Percentiles rank a stretch among this genome's conserved stretches.
These are phyloP conservation scores for Amanita brunnescens DNA, from an alignment of 768 basidiomycete genomes.

Conservation along the genomic window DNA sequence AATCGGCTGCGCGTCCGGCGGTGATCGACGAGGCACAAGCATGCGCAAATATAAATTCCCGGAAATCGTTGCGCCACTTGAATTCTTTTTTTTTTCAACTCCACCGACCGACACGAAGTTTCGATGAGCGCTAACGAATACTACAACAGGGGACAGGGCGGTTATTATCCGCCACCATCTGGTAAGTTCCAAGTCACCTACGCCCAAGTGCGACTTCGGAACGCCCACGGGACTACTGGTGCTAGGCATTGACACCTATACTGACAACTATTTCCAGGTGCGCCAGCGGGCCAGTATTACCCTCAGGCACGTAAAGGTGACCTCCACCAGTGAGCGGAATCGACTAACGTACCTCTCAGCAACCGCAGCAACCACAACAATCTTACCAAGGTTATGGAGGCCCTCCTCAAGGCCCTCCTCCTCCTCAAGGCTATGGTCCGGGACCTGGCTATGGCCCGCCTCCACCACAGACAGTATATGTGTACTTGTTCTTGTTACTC, in stretches of 20 bases:
- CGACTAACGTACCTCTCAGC: constrained; percentile 26
- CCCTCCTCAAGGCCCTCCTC: constrained; percentile 23
- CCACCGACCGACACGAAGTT: neutral
- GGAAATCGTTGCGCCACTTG: no score
- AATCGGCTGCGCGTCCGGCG: neutral
- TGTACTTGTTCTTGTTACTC: constrained; percentile 41
- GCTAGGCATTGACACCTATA: neutral
- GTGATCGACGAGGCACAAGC: constrained; percentile 12
- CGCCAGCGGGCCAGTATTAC: constrained; percentile 62
- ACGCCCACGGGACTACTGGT: no score
- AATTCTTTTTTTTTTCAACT: constrained; percentile 10
- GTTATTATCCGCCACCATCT: constrained; percentile 31
- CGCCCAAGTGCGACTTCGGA: neutral
- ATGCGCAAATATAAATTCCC: constrained; percentile 25
- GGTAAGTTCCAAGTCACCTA: constrained; percentile 12
- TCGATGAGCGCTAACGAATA: constrained; percentile 72
- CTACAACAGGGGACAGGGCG: constrained; percentile 43
- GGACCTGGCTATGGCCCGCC: constrained; percentile 47
- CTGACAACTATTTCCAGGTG: constrained; percentile 23
- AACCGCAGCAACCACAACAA: constrained; percentile 69
- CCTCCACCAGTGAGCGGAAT: neutral
- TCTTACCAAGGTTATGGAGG: constrained; percentile 46
- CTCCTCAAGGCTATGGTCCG: constrained; percentile 28
- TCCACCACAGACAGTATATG: constrained; percentile 70
- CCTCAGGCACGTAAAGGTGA: constrained; percentile 31